Base-by-base conservation (phyloP, 2,329 filamentous ascomycete species). In the Colletotrichum tropicale region DNA sequence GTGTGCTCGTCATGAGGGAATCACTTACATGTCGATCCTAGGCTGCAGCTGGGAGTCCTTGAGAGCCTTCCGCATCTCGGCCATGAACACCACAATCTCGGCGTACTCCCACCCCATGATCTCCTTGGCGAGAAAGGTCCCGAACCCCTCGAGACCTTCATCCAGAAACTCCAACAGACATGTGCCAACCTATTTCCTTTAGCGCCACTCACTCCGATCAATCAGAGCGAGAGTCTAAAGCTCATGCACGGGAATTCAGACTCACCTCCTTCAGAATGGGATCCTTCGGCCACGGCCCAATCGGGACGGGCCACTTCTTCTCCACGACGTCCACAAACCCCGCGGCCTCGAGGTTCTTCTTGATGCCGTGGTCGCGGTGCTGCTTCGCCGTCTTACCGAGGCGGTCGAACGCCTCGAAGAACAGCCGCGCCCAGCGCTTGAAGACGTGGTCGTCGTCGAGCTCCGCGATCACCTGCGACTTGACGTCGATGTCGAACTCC, bases 381-480 rank as follows among this genome's bases (percentile, higher is more conserved):
- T 82, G 76, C 2, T 77, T 72, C 18, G 84, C 83, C 2, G 82
- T 75, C 5, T 82, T 81, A 6, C 82, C 82, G 2, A 84, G 78
- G 34, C 79, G 81, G 28, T 80, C 81, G 1, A 79, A 79, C 0
- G 80, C 81, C 8, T 81, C 77, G 24, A 80, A 75, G 61, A 85
- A 79, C 30, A 83, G 72, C 18, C 79, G 73, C 32, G 76, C 79
- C 80, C 81, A 84, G 21, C 80, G 76, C 1, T 69, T 61, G 61
- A 62, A 65, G 3, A 7, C 1, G 9, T 58, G 71, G 1, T 70
- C 28, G 9, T 65, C 66, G 12, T 58, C 24, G 10, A 77, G 56
- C 78, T 81, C 28, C 60, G 67, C 15, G 62, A 70, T 79, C 6
- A 16, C 69, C 4, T 81, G 79, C 56, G 79, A 80, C 48, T 76